Conservation (phyloP, 768 basidiomycete species). For the Leccinum variicolor region DNA sequence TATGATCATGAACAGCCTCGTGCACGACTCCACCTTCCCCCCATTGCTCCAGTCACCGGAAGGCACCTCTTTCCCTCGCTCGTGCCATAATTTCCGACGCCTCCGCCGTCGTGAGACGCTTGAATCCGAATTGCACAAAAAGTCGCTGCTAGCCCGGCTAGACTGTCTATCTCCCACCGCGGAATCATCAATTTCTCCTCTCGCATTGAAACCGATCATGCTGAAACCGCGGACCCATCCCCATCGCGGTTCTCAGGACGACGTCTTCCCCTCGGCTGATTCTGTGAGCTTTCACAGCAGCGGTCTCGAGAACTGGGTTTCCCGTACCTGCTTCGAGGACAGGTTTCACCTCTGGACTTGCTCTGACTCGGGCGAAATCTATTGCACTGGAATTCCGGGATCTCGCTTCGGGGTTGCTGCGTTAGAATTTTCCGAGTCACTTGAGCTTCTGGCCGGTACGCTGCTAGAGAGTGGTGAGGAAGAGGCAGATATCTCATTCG, state of each 20-base stretch:
- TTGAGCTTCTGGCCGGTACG: constrained; percentile 62
- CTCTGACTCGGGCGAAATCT: constrained; percentile 35
- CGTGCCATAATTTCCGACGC: constrained; percentile 41
- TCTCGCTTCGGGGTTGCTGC: constrained; percentile 60
- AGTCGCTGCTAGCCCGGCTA: constrained; percentile 46
- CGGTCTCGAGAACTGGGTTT: constrained; percentile 66
- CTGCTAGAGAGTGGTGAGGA: constrained; percentile 21
- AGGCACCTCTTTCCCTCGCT: constrained; percentile 49
- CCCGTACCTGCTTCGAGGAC: constrained; percentile 76
- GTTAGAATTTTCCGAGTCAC: constrained; percentile 65
- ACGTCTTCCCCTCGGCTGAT: constrained; percentile 17
- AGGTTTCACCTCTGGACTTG: constrained; percentile 54
- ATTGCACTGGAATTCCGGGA: constrained; percentile 41
- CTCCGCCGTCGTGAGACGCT: constrained; percentile 40
- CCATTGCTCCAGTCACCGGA: constrained; percentile 45
- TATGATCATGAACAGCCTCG: constrained; percentile 47
- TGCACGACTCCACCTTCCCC: constrained; percentile 37
- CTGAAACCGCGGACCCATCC: constrained; percentile 29
- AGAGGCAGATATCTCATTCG: constrained; percentile 6
- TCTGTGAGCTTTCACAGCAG: constrained; percentile 35
- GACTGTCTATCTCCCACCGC: constrained; percentile 40
- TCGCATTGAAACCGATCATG: constrained; percentile 34
- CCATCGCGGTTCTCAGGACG: constrained; percentile 34
- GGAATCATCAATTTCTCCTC: constrained; percentile 41
- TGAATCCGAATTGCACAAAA: constrained; percentile 47